Evolutionary conservation across 345 rosid species (phyloP).

Genomic region (Linum usitatissimum): DNA sequence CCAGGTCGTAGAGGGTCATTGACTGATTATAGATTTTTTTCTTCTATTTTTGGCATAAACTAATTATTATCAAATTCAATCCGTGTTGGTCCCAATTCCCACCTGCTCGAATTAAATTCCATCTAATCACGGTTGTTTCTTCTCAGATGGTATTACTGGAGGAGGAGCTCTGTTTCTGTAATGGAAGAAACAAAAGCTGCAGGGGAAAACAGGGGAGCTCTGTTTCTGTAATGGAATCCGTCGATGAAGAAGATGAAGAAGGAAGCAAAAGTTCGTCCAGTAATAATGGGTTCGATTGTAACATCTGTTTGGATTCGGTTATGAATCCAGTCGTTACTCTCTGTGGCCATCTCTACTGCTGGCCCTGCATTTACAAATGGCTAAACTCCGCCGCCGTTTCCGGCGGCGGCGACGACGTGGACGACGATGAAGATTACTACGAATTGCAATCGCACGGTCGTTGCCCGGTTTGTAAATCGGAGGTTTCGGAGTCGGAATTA

Average conservation of each 20-base stretch:
- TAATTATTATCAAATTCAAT: too few species aligned
- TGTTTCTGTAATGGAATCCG: not conserved
- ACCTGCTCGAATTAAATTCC: not conserved
- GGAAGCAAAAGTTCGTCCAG: not conserved
- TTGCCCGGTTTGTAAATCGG: constrained; percentile 93
- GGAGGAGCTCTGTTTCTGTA: not conserved
- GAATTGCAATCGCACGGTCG: constrained; percentile 24
- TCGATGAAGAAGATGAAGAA: not conserved
- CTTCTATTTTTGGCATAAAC: too few species aligned
- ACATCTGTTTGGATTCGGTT: constrained; percentile 69
- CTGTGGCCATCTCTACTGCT: constrained; percentile 91
- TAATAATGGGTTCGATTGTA: constrained; percentile 49
- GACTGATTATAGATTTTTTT: too few species aligned
- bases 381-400: constrained; percentile 42
- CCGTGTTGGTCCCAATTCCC: too few species aligned
- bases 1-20: too few species aligned
- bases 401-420: constrained; percentile 21
- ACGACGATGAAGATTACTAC: constrained; percentile 18
- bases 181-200: not conserved
- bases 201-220: not conserved
- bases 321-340: constrained; percentile 82
- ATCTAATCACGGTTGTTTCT: too few species aligned
- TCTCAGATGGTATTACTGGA: not conserved
- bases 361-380: constrained; percentile 96
- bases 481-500: constrained; percentile 49